phyloP scores from a whole-genome alignment of 371 early-diverging fungal species.

The Mucor mucedo region DNA sequence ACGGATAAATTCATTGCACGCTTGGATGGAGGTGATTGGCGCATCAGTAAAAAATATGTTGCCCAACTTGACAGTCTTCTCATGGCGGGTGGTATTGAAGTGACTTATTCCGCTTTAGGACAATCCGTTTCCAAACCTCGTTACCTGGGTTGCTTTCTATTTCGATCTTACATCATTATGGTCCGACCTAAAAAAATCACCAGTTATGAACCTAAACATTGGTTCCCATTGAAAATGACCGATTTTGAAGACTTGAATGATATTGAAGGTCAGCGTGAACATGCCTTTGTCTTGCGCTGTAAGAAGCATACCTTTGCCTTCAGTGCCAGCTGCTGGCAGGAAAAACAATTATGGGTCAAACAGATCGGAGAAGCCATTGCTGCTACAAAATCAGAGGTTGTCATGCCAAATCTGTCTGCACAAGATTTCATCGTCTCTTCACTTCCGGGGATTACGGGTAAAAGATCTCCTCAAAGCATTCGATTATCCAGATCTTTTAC shows the following conservation, averaged over 20 bases:
- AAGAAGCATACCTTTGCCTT: slow-evolving; percentile 54
- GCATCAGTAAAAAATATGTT: slow-evolving; percentile 37
- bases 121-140: slow-evolving; percentile 43
- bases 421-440: slow-evolving; percentile 40
- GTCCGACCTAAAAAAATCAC: slow-evolving; percentile 59
- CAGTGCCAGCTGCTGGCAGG: slow-evolving; percentile 49
- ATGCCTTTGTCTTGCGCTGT: slow-evolving; percentile 44
- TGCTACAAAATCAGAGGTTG: slow-evolving; percentile 1
- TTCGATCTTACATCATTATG: slow-evolving; percentile 56
- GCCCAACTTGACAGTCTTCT: slow-evolving; percentile 39
- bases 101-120: slow-evolving; percentile 47
- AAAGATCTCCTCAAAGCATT: slow-evolving; percentile 21
- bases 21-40: slow-evolving; percentile 42
- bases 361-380: slow-evolving; percentile 23
- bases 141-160: slow-evolving; percentile 62
- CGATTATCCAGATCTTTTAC: slow-evolving; percentile 39
- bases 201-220: slow-evolving; percentile 60
- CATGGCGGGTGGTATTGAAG: slow-evolving; percentile 49
- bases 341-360: slow-evolving; percentile 49
- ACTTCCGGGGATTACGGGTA: slow-evolving; percentile 31
- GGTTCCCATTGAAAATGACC: slow-evolving; percentile 59
- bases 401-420: slow-evolving; percentile 1
- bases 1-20: slow-evolving; percentile 47
- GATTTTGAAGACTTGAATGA: slow-evolving; percentile 52
- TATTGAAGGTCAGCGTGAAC: slow-evolving; percentile 46